These are phyloP conservation scores for Aspergillus neotritici DNA, from an alignment of 2,329 filamentous ascomycete genomes.

Conservation along the genomic window DNA sequence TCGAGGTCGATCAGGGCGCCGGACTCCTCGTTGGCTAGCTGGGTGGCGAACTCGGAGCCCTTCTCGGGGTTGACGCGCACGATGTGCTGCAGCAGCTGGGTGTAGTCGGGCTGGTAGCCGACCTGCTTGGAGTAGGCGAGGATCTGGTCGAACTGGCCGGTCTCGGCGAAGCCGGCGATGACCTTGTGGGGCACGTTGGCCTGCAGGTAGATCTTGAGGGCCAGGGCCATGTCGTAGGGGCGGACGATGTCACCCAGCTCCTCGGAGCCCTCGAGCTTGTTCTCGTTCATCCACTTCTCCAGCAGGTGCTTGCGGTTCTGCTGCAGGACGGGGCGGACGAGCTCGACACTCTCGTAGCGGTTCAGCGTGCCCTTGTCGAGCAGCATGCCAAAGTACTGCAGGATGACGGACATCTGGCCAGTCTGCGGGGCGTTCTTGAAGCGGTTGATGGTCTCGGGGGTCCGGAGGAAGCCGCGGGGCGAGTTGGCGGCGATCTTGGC, in stretches of 20 bases:
- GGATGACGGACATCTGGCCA: slow-evolving; percentile 74
- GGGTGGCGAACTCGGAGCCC: slow-evolving; percentile 88
- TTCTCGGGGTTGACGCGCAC: slow-evolving; percentile 88
- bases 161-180: slow-evolving; percentile 89
- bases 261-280: slow-evolving; percentile 93
- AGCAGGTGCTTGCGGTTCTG: slow-evolving; percentile 93
- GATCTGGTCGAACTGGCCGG: slow-evolving; percentile 95
- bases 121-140: slow-evolving; percentile 79
- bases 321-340: slow-evolving; percentile 83
- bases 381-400: slow-evolving; percentile 97
- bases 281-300: slow-evolving; percentile 96
- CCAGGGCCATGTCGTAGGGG: slow-evolving; percentile 79
- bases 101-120: slow-evolving; percentile 93
- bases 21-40: slow-evolving; percentile 80
- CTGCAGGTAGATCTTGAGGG: slow-evolving; percentile 82
- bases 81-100: slow-evolving; percentile 84
- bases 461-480: slow-evolving; percentile 89
- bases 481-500: slow-evolving; percentile 97
- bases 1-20: slow-evolving; percentile 87
- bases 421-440: slow-evolving; percentile 81
- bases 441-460: slow-evolving; percentile 87
- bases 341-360: slow-evolving; percentile 86
- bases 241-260: slow-evolving; percentile 93
- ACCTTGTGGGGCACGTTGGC: slow-evolving; percentile 91
- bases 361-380: slow-evolving; percentile 93